Evolutionary conservation across 202 grass and related monocot genomes (phyloP).

Genomic region (Zoysia matrella): DNA sequence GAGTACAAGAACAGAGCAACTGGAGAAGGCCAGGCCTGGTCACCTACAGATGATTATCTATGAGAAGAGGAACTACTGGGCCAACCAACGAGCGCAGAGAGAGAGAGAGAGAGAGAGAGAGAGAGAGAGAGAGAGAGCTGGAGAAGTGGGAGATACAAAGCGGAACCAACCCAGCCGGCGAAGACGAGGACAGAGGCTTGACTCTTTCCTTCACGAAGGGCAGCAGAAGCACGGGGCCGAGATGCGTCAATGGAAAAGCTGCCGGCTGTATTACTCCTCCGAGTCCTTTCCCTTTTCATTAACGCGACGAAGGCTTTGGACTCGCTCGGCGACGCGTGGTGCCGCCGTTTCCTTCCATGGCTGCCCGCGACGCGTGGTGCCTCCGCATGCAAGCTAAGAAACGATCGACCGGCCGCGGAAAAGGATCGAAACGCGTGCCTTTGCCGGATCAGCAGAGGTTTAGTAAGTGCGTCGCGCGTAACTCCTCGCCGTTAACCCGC

Average conservation of each 20-base stretch:
- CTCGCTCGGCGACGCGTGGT: conserved; percentile 34
- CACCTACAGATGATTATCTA: conserved; percentile 15
- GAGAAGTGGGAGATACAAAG: conserved; percentile 2
- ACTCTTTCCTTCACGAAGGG: conserved; percentile 12
- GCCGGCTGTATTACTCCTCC: conserved; percentile 7
- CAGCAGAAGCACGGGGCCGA: neutral
- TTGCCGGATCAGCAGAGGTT: neutral
- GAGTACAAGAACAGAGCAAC: conserved; percentile 26
- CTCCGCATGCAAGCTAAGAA: conserved; percentile 26
- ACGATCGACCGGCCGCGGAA: conserved; percentile 5
- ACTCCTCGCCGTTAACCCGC: conserved; percentile 40
- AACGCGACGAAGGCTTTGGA: conserved; percentile 6
- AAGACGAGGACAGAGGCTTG: conserved; percentile 17
- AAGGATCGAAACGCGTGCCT: conserved; percentile 18
- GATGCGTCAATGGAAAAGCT: neutral
- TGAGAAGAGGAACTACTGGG: conserved; percentile 13
- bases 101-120: conserved; percentile 32
- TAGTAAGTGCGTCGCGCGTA: conserved; percentile 11
- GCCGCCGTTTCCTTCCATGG: conserved; percentile 40
- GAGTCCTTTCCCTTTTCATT: conserved; percentile 6
- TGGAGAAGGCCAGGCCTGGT: neutral
- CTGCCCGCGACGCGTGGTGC: conserved; percentile 5
- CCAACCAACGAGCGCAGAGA: neutral
- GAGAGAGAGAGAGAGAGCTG: neutral
- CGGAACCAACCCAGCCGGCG: neutral